Conservation (phyloP, 2,329 filamentous ascomycete species). For the Botrytis tulipae region DNA sequence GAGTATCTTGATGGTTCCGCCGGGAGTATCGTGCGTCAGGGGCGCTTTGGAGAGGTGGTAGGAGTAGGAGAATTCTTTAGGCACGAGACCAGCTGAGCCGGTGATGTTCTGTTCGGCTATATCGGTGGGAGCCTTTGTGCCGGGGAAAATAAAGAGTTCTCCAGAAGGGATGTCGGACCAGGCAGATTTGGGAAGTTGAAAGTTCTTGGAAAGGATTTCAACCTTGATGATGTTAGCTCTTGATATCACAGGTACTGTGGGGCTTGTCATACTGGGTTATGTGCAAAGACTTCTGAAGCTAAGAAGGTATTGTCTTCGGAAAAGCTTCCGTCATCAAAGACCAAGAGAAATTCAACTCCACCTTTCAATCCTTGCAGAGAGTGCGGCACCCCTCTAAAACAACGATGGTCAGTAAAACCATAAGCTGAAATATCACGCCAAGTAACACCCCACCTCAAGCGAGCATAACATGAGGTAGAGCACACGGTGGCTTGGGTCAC, state of each 20-base stretch:
- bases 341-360: conserved; percentile 62
- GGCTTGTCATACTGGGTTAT: conserved; percentile 38
- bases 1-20: conserved; percentile 70
- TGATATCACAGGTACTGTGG: no score
- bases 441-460: background rate
- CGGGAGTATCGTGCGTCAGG: conserved; percentile 69
- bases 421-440: background rate
- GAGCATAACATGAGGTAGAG: background rate
- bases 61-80: conserved; percentile 44
- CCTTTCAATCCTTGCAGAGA: conserved; percentile 71
- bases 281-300: conserved; percentile 65
- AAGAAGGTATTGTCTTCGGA: conserved; percentile 71
- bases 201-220: conserved; percentile 54
- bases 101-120: conserved; percentile 50
- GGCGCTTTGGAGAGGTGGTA: conserved; percentile 58
- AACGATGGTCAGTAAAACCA: background rate
- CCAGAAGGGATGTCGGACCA: conserved; percentile 49
- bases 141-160: conserved; percentile 54
- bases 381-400: conserved; percentile 65
- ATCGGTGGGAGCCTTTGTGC: conserved; percentile 47
- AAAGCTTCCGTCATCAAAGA: conserved; percentile 60
- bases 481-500: background rate
- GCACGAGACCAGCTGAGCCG: conserved; percentile 45
- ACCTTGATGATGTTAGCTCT: conserved; percentile 32
- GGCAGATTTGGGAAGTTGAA: conserved; percentile 47